Evolutionary conservation across 2,329 filamentous ascomycete species (phyloP), one percentile per base, ranked within the genome.

Genomic region (Colletotrichum coccodes): DNA sequence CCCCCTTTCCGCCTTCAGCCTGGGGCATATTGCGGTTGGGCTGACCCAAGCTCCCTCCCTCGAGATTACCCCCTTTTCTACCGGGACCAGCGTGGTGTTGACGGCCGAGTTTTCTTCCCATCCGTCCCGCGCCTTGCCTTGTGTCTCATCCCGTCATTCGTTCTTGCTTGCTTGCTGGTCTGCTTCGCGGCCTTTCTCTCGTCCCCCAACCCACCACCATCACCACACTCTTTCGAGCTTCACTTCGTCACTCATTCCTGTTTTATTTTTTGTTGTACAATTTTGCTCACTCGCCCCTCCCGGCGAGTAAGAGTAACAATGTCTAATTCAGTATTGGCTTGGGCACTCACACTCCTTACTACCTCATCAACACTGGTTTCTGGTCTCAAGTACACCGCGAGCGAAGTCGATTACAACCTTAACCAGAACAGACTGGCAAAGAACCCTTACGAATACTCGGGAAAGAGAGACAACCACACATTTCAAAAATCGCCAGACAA

Each of bases 391-490:
- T 79, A 73, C 68, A 74, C 76, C 60, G 68, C 73, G 28, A 62
- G 65, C 60, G 68, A 75, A 68, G 79, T 81, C 52, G 81, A 84
- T 46, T 91, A 84, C 78, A 91, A 91, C 73, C 79, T 91, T 70
- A 91, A 91, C 76, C 81, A 82, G 70, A 91, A 91, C 75, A 74
- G 85, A 72, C 79, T 81, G 52, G 88, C 89, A n/a, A 82, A 75
- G 9, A 76, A 84, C 58, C 87, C 89, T 2, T 78, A 86, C 42
- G 83, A 91, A 50, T 92, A 91, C 75, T 85, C 79, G 75, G 85
- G 88, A 68, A 78, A 83, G 79, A 86, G 87, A 85, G 79, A 78
- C n/a, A 79, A 83, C 70, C 86, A 89, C 74, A 77, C 74, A 5
- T 91, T 87, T 71, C 75, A 79, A 21, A 78, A 81, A 0, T 91